Base-by-base conservation (phyloP, 441 rosid species). In the Oxalis stricta region DNA sequence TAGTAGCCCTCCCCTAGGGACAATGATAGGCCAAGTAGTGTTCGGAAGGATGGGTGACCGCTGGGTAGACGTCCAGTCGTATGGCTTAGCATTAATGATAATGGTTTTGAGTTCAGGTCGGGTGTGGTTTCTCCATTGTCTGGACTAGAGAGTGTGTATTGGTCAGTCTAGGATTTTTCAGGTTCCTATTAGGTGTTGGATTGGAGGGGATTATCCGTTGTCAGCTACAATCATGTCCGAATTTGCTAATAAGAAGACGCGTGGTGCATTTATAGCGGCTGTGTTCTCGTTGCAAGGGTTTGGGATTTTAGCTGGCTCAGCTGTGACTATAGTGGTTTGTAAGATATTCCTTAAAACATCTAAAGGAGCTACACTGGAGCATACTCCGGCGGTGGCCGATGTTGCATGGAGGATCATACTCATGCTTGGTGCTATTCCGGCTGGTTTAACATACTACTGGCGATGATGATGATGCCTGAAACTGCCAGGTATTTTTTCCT, bases 151-250 rank as follows among this genome's bases (percentile, higher is more conserved):
- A 41, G 1, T 75, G 73, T 10, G 84, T 72, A 11, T 37, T 77
- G 38, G 50, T n/a, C 2, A 70, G 70, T 56, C 61, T 75, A 0
- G 72, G 54, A 0, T 60, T 77, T 48, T 72, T 65, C 52, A 59
- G 82, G 41, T 71, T 76, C 52, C 38, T 70, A 11, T 44, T 80
- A 11, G 83, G 86, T 0, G 20, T 78, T 2, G 93, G 0, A 78
- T 82, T 20, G 93, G 93, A 0, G 87, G 87, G 0, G 87, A 78
- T 17, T 78, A 82, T 11, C 93, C 84, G 9, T 52, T 82, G 12
- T 82, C 93, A 3, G 87, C 87, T 1, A 78, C 84, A 0, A 78
- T 82, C 44, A 78, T 82, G 82, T 76, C 87, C 41, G 93, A 82
- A 52, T 82, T 76, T n/a, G 87, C 93, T 0, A 82, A 82, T 35